Evolutionary conservation across 2,329 filamentous ascomycete genomes (phyloP).

Genomic region (Magnaporthiopsis rhizophila): DNA sequence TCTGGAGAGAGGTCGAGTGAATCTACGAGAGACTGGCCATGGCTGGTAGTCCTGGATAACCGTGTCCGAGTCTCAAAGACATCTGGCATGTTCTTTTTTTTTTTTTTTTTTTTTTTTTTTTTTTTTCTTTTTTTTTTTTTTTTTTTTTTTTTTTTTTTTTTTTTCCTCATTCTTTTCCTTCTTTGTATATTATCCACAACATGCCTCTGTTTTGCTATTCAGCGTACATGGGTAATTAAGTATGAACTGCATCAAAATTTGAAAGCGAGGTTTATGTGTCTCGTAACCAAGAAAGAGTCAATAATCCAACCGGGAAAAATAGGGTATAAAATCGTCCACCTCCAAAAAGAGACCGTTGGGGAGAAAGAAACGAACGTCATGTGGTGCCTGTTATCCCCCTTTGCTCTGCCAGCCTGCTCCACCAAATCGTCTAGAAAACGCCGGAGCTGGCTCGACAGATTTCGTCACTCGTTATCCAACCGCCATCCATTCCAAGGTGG

Average conservation of each 20-base stretch:
- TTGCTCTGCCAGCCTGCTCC: background rate
- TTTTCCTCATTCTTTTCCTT: background rate
- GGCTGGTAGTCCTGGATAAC: background rate
- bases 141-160: background rate
- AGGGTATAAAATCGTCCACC: background rate
- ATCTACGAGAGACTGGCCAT: too few relatives aligned
- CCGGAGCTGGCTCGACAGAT: background rate
- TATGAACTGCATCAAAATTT: background rate
- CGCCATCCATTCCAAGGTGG: background rate
- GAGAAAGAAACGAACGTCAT: background rate
- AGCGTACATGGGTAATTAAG: background rate
- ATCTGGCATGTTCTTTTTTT: background rate
- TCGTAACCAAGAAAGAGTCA: background rate
- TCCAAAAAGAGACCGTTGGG: background rate
- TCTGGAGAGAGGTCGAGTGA: too few relatives aligned
- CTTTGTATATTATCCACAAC: background rate
- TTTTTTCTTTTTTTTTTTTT: background rate
- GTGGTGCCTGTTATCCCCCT: background rate
- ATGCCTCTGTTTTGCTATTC: background rate
- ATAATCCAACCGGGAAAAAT: background rate
- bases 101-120: background rate
- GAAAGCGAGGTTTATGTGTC: too few relatives aligned
- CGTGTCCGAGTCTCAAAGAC: background rate
- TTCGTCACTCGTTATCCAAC: background rate
- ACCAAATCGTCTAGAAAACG: background rate